Base-by-base conservation (phyloP, 805 yeast genomes). In the Priceomyces castillae region DNA sequence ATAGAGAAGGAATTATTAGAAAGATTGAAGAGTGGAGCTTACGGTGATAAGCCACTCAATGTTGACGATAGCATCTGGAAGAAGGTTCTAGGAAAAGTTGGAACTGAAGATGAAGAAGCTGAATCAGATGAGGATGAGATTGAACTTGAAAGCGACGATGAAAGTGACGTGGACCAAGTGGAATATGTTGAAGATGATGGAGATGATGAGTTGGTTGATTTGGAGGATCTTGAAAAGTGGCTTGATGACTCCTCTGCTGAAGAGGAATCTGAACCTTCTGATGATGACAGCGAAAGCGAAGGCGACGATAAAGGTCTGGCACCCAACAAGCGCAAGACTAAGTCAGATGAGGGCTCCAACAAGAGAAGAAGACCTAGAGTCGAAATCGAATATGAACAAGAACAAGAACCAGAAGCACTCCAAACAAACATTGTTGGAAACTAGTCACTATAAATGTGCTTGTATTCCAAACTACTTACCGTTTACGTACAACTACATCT, bases 11-110 rank as follows among this genome's bases (percentile, higher is more conserved):
- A 94, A 67, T 77, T 94, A 52, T 75, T 94, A 59, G 97, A 90
- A 42, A 82, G 99, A 67, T 78, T 94, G 59, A 94, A 94, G 81
- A 82, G 92, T 59, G 99, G 99, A 48, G 98, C 98, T 2, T 94
- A 94, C 62, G 99, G 99, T 52, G 98, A 94, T 61, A 88, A 92
- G 65, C 99, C 99, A 44, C 74, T 94, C 61, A 94, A 94, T 59
- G 98, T 94, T 30, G 98, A 94, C 57, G 97, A 92, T 59, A 84
- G 84, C 68, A 81, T 94, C 47, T 94, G 99, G 99, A 84, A 85
- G 77, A 87, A 83, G 71, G 95, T 94, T 18, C 78, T 94, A 71
- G 90, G 90, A 48, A 77, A 71, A 49, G 77, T 78, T 53, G 82
- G 73, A 43, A 67, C 69, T 20, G 68, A 67, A 34, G 77, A 77